These are phyloP conservation scores for Pseudogymnoascus sp. DNA, from an alignment of 2,329 filamentous ascomycete species.

Conservation along the genomic window DNA sequence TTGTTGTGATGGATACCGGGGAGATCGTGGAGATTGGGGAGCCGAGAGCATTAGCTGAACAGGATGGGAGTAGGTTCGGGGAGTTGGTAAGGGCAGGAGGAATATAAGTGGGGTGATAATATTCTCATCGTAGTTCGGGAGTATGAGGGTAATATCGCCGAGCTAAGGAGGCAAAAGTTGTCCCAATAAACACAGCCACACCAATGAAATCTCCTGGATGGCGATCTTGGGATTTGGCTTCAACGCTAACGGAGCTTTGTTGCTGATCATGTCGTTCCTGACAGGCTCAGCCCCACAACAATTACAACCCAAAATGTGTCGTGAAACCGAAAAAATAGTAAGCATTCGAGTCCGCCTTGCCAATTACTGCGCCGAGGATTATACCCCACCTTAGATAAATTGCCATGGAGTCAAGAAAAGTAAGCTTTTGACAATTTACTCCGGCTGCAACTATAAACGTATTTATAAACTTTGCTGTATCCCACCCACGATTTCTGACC, in stretches of 20 bases:
- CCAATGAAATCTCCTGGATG: background rate
- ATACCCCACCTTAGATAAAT: background rate
- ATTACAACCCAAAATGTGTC: background rate
- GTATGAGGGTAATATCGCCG: background rate
- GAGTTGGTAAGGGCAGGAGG: slow-evolving; percentile 11
- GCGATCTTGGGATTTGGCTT: background rate
- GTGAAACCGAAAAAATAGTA: background rate
- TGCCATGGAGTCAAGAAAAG: background rate
- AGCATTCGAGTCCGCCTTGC: background rate
- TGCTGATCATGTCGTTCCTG: background rate
- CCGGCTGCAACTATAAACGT: background rate
- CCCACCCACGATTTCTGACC: background rate
- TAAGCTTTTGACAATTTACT: background rate
- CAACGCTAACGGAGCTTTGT: background rate
- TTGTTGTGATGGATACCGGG: slow-evolving; percentile 23
- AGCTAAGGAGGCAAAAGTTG: background rate
- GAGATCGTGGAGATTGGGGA: slow-evolving; percentile 15
- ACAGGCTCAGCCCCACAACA: background rate
- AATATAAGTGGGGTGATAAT: background rate
- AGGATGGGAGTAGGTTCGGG: slow-evolving; percentile 11
- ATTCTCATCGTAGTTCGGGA: background rate
- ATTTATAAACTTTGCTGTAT: background rate
- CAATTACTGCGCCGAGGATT: background rate
- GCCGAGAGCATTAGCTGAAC: slow-evolving; percentile 6
- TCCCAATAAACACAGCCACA: background rate